Evolutionary conservation across 78 protist genomes (phyloP).

Genomic region (Bigelowiella natans): DNA sequence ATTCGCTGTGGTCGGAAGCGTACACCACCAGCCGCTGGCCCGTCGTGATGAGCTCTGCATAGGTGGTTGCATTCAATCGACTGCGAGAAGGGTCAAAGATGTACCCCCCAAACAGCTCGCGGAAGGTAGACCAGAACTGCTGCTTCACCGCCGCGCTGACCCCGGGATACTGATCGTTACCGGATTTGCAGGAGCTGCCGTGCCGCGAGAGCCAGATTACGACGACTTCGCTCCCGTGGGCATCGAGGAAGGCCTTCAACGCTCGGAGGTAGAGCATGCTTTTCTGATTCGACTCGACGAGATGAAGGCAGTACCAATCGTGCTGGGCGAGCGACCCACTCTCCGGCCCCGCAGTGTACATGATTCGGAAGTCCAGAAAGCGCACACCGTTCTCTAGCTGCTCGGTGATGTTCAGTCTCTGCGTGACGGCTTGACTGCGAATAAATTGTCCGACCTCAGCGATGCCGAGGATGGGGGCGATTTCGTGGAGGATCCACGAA

Average conservation of each 20-base stretch:
- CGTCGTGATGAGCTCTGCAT: not conserved
- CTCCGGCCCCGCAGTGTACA: not conserved
- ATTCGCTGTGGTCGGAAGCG: not conserved
- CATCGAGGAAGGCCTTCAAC: not conserved
- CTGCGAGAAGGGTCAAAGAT: not conserved
- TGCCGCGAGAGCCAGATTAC: not conserved
- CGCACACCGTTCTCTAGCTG: slow-evolving; percentile 14
- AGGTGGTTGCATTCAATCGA: not conserved
- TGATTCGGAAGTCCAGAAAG: slow-evolving; percentile 10
- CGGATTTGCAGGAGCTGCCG: not conserved
- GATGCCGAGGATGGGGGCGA: no score
- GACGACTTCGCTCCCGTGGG: slow-evolving; percentile 11
- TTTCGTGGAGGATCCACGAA: not conserved
- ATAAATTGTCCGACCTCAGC: not conserved
- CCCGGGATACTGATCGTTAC: not conserved
- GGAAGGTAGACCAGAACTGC: not conserved
- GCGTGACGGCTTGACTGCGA: not conserved
- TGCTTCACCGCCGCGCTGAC: not conserved
- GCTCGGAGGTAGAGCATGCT: not conserved
- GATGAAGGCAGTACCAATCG: slow-evolving; percentile 7
- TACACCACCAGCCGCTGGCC: slow-evolving; percentile 8
- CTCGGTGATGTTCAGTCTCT: slow-evolving; percentile 2
- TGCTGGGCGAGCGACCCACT: not conserved
- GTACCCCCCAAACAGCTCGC: not conserved
- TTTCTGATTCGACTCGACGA: not conserved